phyloP scores from a whole-genome alignment of 1,284 basidiomycete species.

The Leccinum fallax region DNA sequence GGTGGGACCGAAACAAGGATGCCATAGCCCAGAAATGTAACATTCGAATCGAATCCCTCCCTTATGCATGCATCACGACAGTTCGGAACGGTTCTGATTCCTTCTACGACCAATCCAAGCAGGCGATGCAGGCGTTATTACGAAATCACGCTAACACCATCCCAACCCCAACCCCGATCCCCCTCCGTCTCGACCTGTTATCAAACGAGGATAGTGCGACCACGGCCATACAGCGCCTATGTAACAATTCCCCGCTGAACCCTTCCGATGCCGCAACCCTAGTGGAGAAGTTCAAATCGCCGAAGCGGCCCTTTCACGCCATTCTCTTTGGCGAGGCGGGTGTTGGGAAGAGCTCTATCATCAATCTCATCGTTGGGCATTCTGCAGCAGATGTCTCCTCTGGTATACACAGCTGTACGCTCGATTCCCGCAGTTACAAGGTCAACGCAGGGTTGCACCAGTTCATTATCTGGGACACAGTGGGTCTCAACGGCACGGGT shows the following conservation, averaged over 20 bases:
- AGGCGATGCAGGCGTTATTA: slow-evolving; percentile 17
- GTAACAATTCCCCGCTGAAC: slow-evolving; percentile 16
- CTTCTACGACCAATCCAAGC: slow-evolving; percentile 21
- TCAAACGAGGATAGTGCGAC: neutral
- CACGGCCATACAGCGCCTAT: slow-evolving; percentile 10
- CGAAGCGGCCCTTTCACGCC: slow-evolving; percentile 17
- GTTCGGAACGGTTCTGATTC: slow-evolving; percentile 3
- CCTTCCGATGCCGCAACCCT: slow-evolving; percentile 12
- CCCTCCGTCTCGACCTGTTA: slow-evolving; percentile 20
- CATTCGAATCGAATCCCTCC: slow-evolving; percentile 23
- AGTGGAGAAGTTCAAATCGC: slow-evolving; percentile 19
- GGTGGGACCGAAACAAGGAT: slow-evolving; percentile 31
- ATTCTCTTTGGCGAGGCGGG: slow-evolving; percentile 35
- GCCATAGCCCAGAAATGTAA: slow-evolving; percentile 20
- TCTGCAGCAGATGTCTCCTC: slow-evolving; percentile 19
- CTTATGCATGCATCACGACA: slow-evolving; percentile 31
- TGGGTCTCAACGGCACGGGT: slow-evolving; percentile 26
- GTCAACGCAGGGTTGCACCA: slow-evolving; percentile 21
- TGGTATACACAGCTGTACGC: slow-evolving; percentile 23
- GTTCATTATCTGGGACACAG: slow-evolving; percentile 41
- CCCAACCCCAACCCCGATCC: slow-evolving; percentile 4
- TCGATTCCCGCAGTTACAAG: slow-evolving; percentile 22
- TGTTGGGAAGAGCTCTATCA: slow-evolving; percentile 32
- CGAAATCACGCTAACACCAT: slow-evolving; percentile 5
- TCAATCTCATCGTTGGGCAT: slow-evolving; percentile 29